Conservation (phyloP, 2,329 filamentous ascomycete genomes). For the Xylariomycetidae sp. region DNA sequence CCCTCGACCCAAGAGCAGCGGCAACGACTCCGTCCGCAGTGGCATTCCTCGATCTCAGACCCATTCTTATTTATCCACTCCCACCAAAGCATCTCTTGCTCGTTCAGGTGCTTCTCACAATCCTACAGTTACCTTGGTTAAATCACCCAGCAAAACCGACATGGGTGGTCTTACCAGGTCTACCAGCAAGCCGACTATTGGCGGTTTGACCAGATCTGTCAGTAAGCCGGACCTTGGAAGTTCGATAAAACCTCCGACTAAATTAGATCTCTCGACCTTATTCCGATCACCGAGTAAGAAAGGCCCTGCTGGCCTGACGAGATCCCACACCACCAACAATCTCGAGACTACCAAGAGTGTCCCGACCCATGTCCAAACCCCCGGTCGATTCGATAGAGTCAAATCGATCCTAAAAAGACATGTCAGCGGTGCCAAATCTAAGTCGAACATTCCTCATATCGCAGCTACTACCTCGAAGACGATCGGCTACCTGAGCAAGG, state of each 20-base stretch:
- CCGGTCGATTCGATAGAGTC: constrained; percentile 49
- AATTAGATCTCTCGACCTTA: constrained; percentile 26
- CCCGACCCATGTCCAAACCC: constrained; percentile 38
- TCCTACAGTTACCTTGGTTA: constrained; percentile 48
- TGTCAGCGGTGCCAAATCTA: constrained; percentile 32
- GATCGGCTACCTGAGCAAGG: constrained; percentile 38
- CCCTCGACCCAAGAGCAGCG: constrained; percentile 42
- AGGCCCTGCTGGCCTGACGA: constrained; percentile 35
- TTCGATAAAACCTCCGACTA: too few species aligned
- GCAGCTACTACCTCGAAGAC: constrained; percentile 38
- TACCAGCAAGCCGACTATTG: constrained; percentile 42
- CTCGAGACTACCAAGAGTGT: constrained; percentile 25
- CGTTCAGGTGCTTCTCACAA: constrained; percentile 53
- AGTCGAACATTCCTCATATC: constrained; percentile 46
- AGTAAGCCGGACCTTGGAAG: constrained; percentile 36
- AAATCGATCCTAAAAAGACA: constrained; percentile 53
- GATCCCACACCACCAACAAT: constrained; percentile 47
- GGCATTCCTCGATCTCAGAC: constrained; percentile 41
- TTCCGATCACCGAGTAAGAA: constrained; percentile 29
- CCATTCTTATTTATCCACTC: constrained; percentile 62
- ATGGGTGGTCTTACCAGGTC: constrained; percentile 34
- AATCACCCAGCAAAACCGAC: constrained; percentile 49
- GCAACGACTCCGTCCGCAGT: constrained; percentile 30
- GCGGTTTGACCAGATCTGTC: constrained; percentile 29
- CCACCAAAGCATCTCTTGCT: constrained; percentile 70